phyloP scores from a whole-genome alignment of 2,329 filamentous ascomycete genomes.

The Fusarium sp. region DNA sequence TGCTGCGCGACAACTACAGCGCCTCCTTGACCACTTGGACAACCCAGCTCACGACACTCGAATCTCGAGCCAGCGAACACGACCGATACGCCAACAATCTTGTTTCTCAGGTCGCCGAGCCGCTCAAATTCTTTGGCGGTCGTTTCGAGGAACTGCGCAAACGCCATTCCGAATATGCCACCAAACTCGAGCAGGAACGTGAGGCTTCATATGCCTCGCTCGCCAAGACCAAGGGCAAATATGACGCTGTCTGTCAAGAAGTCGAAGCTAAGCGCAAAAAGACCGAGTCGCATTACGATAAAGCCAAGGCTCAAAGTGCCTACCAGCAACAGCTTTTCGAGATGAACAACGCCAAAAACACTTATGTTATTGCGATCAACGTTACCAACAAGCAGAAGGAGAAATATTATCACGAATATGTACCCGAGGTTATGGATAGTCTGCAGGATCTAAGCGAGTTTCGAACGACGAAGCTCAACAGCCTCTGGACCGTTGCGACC shows the following conservation, averaged over 20 bases:
- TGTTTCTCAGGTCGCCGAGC: slow-evolving; percentile 85
- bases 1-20: slow-evolving; percentile 59
- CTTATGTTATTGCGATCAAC: slow-evolving; percentile 96
- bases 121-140: slow-evolving; percentile 79
- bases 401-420: slow-evolving; percentile 96
- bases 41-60: slow-evolving; percentile 91
- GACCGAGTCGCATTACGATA: slow-evolving; percentile 93
- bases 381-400: slow-evolving; percentile 98
- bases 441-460: slow-evolving; percentile 95
- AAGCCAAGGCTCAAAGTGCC: slow-evolving; percentile 88
- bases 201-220: slow-evolving; percentile 88
- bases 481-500: slow-evolving; percentile 85
- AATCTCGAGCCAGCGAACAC: slow-evolving; percentile 89
- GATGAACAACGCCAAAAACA: slow-evolving; percentile 99
- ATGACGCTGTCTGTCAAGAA: slow-evolving; percentile 93
- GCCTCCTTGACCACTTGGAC: slow-evolving; percentile 98
- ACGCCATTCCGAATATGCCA: slow-evolving; percentile 88
- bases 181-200: slow-evolving; percentile 89
- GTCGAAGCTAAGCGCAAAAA: slow-evolving; percentile 96
- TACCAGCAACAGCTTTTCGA: slow-evolving; percentile 94
- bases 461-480: slow-evolving; percentile 85
- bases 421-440: slow-evolving; percentile 93
- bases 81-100: slow-evolving; percentile 87
- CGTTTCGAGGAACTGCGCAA: slow-evolving; percentile 95
- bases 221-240: slow-evolving; percentile 92